A percentile compares a stretch with the other conserved stretches of the same genome.
Conservation (phyloP, 2,329 filamentous ascomycete genomes). For the Clarireedia paspali region DNA sequence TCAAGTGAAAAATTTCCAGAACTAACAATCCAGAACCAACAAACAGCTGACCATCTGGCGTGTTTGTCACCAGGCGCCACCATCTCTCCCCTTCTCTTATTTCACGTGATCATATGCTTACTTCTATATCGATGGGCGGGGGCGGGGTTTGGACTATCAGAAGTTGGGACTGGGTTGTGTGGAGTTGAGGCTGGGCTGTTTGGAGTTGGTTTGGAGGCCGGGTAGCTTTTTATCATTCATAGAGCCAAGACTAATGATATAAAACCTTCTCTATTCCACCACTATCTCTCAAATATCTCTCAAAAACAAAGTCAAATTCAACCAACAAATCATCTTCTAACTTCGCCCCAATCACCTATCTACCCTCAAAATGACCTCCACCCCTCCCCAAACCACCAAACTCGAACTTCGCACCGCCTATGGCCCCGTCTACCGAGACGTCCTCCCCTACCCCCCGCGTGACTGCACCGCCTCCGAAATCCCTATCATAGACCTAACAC, state of each 20-base stretch:
- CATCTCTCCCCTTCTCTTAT: no score
- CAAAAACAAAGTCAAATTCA: background rate
- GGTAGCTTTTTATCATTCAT: no score
- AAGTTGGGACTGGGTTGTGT: no score
- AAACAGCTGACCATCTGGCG: no score
- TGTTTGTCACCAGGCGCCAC: no score
- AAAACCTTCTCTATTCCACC: background rate
- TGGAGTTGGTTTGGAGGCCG: no score
- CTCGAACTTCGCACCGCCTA: conserved; percentile 38
- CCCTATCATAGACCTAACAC: conserved; percentile 38
- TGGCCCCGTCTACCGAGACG: conserved; percentile 36
- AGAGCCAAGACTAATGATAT: background rate
- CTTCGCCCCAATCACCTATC: background rate
- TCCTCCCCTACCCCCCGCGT: conserved; percentile 35
- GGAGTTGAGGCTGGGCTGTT: no score
- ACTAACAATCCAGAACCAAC: no score
- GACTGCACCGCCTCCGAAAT: conserved; percentile 36
- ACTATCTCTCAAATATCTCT: background rate
- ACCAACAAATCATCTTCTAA: background rate
- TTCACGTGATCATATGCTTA: no score
- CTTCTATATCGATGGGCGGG: no score
- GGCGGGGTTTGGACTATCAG: no score
- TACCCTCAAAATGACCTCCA: background rate
- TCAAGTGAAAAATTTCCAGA: no score
- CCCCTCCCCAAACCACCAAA: conserved; percentile 29